These are phyloP conservation scores for Hypholoma fasciculare DNA, from an alignment of 768 basidiomycete species.

Conservation along the genomic window DNA sequence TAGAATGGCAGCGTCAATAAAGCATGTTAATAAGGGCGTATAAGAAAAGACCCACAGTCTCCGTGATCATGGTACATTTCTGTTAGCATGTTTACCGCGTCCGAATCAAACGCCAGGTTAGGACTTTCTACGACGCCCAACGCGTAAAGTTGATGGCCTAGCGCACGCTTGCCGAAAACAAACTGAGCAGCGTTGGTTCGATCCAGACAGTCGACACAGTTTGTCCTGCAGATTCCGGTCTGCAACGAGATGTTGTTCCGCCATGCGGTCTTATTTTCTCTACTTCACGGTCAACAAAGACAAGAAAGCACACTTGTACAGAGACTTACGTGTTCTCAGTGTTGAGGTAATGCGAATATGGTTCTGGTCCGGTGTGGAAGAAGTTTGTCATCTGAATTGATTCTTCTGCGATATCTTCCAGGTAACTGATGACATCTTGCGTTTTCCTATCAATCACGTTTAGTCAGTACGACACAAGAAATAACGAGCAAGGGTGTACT, in stretches of 20 bases:
- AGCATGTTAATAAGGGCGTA: background rate
- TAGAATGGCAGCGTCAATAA: too few relatives aligned
- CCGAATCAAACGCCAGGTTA: constrained; percentile 87
- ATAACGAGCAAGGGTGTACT: constrained; percentile 43
- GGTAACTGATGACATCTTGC: constrained; percentile 92
- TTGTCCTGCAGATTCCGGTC: constrained; percentile 89
- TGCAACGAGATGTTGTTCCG: constrained; percentile 77
- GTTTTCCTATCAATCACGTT: constrained; percentile 62
- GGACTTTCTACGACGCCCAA: constrained; percentile 87
- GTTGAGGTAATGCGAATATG: constrained; percentile 68
- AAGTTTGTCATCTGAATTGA: constrained; percentile 89
- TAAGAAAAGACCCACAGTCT: constrained; percentile 64
- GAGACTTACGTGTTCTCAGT: constrained; percentile 39
- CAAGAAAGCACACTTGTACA: constrained; percentile 4
- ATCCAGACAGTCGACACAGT: constrained; percentile 97
- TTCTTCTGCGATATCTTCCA: constrained; percentile 95
- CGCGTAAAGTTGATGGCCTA: constrained; percentile 95
- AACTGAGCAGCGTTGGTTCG: constrained; percentile 97
- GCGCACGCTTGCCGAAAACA: constrained; percentile 91
- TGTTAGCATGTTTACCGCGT: constrained; percentile 94
- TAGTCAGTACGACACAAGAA: background rate
- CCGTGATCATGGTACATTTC: constrained; percentile 99
- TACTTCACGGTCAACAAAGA: background rate
- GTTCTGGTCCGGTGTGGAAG: constrained; percentile 93
- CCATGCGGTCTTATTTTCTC: constrained; percentile 43